These are phyloP conservation scores for Teratosphaeria gauchensis DNA, from an alignment of 2,329 filamentous ascomycete species.

Conservation along the genomic window DNA sequence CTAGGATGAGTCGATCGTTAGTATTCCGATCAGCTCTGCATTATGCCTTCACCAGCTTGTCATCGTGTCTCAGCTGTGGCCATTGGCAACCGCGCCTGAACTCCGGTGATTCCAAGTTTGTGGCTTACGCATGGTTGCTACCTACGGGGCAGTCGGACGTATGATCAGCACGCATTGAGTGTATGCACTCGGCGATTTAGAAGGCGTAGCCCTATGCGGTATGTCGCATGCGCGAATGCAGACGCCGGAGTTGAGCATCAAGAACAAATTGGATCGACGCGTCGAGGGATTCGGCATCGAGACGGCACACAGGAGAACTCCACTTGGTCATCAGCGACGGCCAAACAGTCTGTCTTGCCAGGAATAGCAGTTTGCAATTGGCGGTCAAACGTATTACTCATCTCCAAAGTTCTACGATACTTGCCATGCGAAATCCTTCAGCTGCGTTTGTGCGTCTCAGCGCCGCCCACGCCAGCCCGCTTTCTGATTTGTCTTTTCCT, in stretches of 20 bases:
- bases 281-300: no score
- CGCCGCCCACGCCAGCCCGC: not conserved
- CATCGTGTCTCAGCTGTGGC: not conserved
- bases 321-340: not conserved
- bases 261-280: not conserved
- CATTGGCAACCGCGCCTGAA: not conserved
- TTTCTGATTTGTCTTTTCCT: no score
- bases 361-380: not conserved
- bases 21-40: not conserved
- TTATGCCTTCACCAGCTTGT: not conserved
- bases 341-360: not conserved
- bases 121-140: not conserved
- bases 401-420: not conserved
- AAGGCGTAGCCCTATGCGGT: no score
- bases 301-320: not conserved
- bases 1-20: not conserved
- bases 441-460: not conserved
- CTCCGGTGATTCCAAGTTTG: not conserved
- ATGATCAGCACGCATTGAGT: not conserved
- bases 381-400: not conserved
- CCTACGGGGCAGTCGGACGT: not conserved
- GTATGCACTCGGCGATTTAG: not conserved
- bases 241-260: not conserved
- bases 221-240: not conserved
- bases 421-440: not conserved